Evolutionary conservation across 2,329 filamentous ascomycete species (phyloP), one percentile per base, ranked within the genome.

Genomic region (Stagonosporopsis tanaceti): DNA sequence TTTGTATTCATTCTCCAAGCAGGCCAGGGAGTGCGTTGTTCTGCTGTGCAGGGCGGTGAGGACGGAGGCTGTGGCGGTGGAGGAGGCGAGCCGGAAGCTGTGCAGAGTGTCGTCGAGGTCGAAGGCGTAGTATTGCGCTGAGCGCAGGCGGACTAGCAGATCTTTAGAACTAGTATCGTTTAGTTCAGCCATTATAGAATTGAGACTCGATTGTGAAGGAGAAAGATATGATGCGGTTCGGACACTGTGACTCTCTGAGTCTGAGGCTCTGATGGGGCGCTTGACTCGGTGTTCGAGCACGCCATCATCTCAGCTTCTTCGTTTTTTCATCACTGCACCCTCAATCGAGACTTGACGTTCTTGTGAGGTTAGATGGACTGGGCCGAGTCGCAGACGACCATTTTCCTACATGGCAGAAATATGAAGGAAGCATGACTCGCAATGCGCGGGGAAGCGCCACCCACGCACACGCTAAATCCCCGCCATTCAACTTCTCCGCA

Each of bases 31-130:
- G 28, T 4, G 14, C 2, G 2, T 11, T 6, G 17, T 34, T 11
- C 20, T 2, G 61, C 42, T 11, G 54, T 61, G 61, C 14, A 82
- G 74, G 6, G 46, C 35, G 1, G 58, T 48, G 4, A 82, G 73
- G 4, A 77, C 72, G 5, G 60, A 37, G 0, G 59, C 52, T 1
- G 74, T 76, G 2, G 81, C 81, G 4, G 61, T 50, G 0, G 61
- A 55, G 1, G 79, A 81, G 11, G 78, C 77, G 17, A 62, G 70
- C 46, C 79, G 78, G 46, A 82, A 83, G 42, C 80, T 74, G 55
- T 83, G 81, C 1, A 83, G 67, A 0, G 80, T 82, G 60, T 82
- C 80, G 53, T 83, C 80, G 6, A 84, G 75, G 38, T 82, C 81
- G 50, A 83, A 82, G 1, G 76, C 79, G 35, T 80, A 74, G 78